Evolutionary conservation across 202 grass and related monocot species (phyloP).

Genomic region (Cymbopogon flexuosus): DNA sequence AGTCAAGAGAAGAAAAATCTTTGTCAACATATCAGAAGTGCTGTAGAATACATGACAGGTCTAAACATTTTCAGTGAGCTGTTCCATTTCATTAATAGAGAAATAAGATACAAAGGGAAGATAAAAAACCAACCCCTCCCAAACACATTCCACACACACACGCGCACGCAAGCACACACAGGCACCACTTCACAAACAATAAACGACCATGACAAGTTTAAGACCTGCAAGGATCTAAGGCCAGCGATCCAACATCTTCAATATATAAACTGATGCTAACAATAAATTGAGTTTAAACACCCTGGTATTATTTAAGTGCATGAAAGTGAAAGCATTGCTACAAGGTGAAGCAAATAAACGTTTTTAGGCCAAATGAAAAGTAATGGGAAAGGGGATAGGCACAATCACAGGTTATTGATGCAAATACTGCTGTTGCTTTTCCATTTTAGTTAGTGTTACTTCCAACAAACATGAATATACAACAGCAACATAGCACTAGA

Average conservation of each 20-base stretch:
- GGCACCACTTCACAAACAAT: neutral
- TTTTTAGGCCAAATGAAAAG: slow-evolving; percentile 3
- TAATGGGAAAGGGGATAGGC: neutral
- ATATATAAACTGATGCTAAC: neutral
- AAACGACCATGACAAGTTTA: neutral
- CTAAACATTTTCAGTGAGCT: neutral
- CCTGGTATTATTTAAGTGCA: neutral
- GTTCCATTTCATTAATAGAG: neutral
- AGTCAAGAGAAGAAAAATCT: neutral
- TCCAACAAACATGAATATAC: neutral
- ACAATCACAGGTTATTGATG: neutral
- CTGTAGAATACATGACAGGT: neutral
- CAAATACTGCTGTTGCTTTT: neutral
- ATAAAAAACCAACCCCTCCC: neutral
- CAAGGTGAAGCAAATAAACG: neutral
- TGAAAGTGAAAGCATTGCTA: neutral
- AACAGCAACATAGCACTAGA: neutral
- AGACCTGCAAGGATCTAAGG: neutral
- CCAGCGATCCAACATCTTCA: neutral
- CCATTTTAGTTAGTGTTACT: neutral
- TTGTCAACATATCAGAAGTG: neutral
- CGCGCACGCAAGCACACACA: neutral
- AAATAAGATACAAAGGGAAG: neutral
- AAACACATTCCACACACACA: neutral
- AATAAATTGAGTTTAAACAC: neutral